phyloP scores from a whole-genome alignment of 225 moss, liverwort and hornwort species.

The Pseudisothecium myosuroides region DNA sequence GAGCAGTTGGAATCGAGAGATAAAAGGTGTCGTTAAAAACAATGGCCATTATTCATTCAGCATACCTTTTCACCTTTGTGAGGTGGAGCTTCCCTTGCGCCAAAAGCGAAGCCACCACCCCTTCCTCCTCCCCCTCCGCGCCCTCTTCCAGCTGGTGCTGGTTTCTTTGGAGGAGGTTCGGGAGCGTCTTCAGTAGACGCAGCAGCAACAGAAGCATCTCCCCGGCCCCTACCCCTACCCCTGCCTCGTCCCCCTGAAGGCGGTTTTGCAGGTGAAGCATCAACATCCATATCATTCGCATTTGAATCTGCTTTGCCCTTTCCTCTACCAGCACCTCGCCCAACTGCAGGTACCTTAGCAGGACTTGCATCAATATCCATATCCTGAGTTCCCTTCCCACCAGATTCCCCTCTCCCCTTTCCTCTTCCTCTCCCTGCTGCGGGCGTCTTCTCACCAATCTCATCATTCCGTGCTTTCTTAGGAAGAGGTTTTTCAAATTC shows the following conservation, averaged over 20 bases:
- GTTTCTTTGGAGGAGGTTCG: constrained; percentile 48
- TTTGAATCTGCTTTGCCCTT: constrained; percentile 12
- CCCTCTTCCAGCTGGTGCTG: constrained; percentile 50
- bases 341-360: constrained; percentile 6
- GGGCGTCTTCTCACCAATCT: constrained; percentile 1
- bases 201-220: constrained; percentile 4
- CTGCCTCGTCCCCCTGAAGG: constrained; percentile 26
- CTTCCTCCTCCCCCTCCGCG: constrained; percentile 63
- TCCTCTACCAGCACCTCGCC: constrained; percentile 41
- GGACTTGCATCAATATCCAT: constrained; percentile 22
- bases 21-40: not conserved
- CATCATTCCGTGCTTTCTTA: constrained; percentile 34
- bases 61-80: constrained; percentile 95
- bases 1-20: not conserved
- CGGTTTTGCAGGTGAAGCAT: constrained; percentile 20
- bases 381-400: constrained; percentile 7
- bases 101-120: constrained; percentile 41
- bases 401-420: constrained; percentile 15
- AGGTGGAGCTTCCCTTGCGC: constrained; percentile 59
- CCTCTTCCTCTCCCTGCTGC: constrained; percentile 8
- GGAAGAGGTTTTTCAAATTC: constrained; percentile 15
- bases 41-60: not conserved
- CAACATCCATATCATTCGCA: constrained; percentile 20
- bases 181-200: constrained; percentile 8
- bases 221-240: constrained; percentile 43